Conservation (phyloP, 2,329 filamentous ascomycete species). For the Neocucurbitaria cava region DNA sequence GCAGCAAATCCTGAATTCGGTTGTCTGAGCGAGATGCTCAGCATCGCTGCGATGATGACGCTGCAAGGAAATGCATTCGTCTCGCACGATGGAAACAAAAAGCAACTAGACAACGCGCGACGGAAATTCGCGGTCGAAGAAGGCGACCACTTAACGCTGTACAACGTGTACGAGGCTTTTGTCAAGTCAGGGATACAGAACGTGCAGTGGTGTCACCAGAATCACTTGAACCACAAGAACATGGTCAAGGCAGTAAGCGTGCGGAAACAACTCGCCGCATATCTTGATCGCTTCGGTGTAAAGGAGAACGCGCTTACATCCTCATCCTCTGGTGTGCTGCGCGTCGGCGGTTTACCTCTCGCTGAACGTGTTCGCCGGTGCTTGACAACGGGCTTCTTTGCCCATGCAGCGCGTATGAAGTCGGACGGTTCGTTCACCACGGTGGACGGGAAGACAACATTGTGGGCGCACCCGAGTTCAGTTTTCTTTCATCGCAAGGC, state of each 20-base stretch:
- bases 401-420: constrained; percentile 92
- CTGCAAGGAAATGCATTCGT: constrained; percentile 85
- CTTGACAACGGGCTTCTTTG: constrained; percentile 88
- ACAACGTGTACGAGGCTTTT: constrained; percentile 94
- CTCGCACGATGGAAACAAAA: constrained; percentile 77
- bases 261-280: constrained; percentile 82
- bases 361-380: constrained; percentile 82
- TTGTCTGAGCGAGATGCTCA: constrained; percentile 85
- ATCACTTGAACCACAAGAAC: constrained; percentile 85
- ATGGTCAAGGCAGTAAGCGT: constrained; percentile 85
- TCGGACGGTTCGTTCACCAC: constrained; percentile 88
- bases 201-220: constrained; percentile 83
- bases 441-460: constrained; percentile 76
- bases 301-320: constrained; percentile 57
- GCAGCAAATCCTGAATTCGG: constrained; percentile 69
- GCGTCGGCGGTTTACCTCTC: constrained; percentile 56
- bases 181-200: constrained; percentile 83
- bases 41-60: constrained; percentile 92
- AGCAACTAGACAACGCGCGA: constrained; percentile 73
- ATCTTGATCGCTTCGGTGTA: constrained; percentile 85
- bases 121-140: constrained; percentile 90
- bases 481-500: constrained; percentile 96
- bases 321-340: constrained; percentile 49
- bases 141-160: constrained; percentile 88
- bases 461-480: constrained; percentile 90